Evolutionary conservation across 805 yeast species (phyloP).

Genomic region (Suhomyces prunicola): DNA sequence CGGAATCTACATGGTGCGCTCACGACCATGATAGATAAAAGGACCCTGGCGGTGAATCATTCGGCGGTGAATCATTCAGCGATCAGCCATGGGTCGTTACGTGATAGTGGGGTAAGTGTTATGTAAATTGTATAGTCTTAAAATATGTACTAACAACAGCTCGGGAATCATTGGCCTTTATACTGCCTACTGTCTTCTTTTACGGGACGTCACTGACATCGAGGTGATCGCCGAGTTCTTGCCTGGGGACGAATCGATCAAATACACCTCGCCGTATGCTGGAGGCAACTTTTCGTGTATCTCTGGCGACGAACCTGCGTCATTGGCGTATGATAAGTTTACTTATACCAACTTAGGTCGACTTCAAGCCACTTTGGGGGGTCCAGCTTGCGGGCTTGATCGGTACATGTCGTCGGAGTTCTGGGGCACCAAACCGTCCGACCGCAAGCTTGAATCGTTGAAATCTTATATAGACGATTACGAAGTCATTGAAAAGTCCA

Average conservation of each 20-base stretch:
- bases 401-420: constrained; percentile 54
- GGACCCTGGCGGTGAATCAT: neutral
- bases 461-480: constrained; percentile 49
- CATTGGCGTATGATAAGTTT: constrained; percentile 49
- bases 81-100: constrained; percentile 14
- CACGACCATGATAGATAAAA: neutral
- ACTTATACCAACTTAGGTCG: constrained; percentile 50
- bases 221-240: constrained; percentile 60
- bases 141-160: constrained; percentile 21
- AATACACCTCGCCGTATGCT: constrained; percentile 82
- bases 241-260: constrained; percentile 76
- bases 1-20: neutral
- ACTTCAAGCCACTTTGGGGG: constrained; percentile 49
- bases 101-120: constrained; percentile 31
- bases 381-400: constrained; percentile 52
- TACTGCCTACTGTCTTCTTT: constrained; percentile 51
- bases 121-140: too few relatives aligned
- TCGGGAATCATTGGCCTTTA: constrained; percentile 69
- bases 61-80: neutral
- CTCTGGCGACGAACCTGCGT: constrained; percentile 49
- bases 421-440: constrained; percentile 52
- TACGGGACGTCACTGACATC: constrained; percentile 42
- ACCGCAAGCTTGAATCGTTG: constrained; percentile 46
- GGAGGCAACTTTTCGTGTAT: constrained; percentile 44
- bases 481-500: constrained; percentile 23